Percentiles rank a stretch among this genome's conserved stretches.
phyloP scores from a whole-genome alignment of 169 alveolate genomes.

The Toxoplasma gondii region DNA sequence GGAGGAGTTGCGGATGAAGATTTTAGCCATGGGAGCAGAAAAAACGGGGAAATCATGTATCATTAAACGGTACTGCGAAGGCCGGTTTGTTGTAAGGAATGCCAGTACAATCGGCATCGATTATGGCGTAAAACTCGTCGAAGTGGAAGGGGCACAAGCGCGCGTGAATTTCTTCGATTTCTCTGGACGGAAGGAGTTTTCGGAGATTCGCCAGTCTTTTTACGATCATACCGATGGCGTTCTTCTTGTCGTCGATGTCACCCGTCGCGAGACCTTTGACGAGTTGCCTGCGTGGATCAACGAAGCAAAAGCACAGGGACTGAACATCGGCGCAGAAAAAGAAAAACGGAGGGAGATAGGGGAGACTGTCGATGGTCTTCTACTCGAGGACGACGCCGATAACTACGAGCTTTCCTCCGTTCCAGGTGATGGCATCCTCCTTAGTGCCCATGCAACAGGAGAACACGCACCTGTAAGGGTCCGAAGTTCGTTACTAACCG shows the following conservation, averaged over 20 bases:
- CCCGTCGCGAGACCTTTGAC: slow-evolving; percentile 80
- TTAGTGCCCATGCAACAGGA: no score
- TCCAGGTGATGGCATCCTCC: not conserved
- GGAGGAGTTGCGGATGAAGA: slow-evolving; percentile 72
- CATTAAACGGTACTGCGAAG: slow-evolving; percentile 91
- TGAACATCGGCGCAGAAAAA: slow-evolving; percentile 65
- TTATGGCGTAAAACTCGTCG: slow-evolving; percentile 85
- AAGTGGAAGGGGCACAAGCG: not conserved
- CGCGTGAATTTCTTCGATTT: slow-evolving; percentile 87
- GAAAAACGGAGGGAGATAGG: not conserved
- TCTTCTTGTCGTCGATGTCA: slow-evolving; percentile 83
- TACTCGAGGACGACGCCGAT: not conserved
- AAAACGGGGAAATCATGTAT: slow-evolving; percentile 88
- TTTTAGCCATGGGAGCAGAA: slow-evolving; percentile 85
- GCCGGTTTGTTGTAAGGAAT: slow-evolving; percentile 84
- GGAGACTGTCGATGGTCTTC: no score
- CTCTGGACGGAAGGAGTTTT: slow-evolving; percentile 86
- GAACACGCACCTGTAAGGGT: no score
- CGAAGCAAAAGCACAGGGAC: slow-evolving; percentile 79
- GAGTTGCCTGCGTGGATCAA: slow-evolving; percentile 82
- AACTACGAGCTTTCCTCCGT: not conserved
- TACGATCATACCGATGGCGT: slow-evolving; percentile 85
- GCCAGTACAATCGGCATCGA: slow-evolving; percentile 87
- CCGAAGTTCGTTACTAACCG: no score
- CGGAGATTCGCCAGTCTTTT: slow-evolving; percentile 83